A percentile compares a stretch with the other conserved stretches of the same genome.
Evolutionary conservation across 257 asterid genomes (phyloP).

Genomic region (Cynanchum wilfordii): DNA sequence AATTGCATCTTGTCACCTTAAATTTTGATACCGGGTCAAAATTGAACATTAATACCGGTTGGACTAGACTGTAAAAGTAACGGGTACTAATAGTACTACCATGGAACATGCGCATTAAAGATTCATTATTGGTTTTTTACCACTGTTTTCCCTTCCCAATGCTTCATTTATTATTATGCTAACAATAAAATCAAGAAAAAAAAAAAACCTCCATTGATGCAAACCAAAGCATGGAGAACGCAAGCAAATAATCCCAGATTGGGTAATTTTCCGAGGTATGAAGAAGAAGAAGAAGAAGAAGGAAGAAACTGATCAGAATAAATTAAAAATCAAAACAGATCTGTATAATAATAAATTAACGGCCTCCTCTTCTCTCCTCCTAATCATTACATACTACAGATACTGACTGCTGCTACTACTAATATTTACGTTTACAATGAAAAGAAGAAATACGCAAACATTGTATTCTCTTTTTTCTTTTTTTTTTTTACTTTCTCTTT

Average conservation of each 20-base stretch:
- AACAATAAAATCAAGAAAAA: not conserved
- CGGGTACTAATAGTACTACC: no score
- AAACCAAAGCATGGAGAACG: no score
- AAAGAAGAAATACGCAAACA: conserved; percentile 10
- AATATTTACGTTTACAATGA: conserved; percentile 19
- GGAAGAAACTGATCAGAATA: no score
- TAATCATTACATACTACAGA: conserved; percentile 1
- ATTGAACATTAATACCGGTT: not conserved
- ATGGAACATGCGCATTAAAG: not conserved
- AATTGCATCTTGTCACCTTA: no score
- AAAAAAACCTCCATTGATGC: not conserved
- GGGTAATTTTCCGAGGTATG: no score
- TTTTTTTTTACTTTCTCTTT: conserved; percentile 13
- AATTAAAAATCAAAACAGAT: no score
- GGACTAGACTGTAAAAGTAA: no score
- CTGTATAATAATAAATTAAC: no score
- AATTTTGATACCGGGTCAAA: not conserved
- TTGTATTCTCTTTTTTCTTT: conserved; percentile 22
- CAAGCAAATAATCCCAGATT: no score
- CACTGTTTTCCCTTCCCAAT: conserved; percentile 7
- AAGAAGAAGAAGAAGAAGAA: no score
- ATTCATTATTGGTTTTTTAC: not conserved
- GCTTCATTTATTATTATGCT: conserved; percentile 5
- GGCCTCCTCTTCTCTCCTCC: no score
- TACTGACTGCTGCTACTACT: not conserved